phyloP scores from a whole-genome alignment of 768 basidiomycete genomes.

The Termitomyces sp. region DNA sequence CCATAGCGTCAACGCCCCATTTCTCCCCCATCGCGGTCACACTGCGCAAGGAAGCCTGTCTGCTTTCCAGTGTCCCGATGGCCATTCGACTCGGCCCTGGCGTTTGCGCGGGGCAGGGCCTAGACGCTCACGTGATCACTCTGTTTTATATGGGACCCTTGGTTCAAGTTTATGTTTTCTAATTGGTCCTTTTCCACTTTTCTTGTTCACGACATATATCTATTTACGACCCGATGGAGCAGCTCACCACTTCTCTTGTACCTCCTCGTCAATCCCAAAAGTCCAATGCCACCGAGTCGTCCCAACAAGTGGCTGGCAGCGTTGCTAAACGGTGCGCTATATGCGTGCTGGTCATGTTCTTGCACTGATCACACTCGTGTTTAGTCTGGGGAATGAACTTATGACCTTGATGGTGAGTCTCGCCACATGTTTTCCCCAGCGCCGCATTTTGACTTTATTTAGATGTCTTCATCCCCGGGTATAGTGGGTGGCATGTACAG shows the following conservation, averaged over 20 bases:
- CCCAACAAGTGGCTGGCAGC: conserved; percentile 61
- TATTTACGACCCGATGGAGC: conserved; percentile 51
- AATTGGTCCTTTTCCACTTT: conserved; percentile 14
- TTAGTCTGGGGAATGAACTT: conserved; percentile 73
- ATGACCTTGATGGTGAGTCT: conserved; percentile 81
- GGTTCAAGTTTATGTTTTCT: conserved; percentile 10
- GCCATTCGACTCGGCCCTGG: neutral
- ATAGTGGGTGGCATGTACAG: conserved; percentile 50
- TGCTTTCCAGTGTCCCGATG: neutral
- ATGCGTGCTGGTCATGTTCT: conserved; percentile 3
- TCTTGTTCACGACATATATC: conserved; percentile 12
- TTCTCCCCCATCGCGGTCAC: neutral
- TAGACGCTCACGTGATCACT: conserved; percentile 8
- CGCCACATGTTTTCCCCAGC: neutral
- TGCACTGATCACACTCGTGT: neutral
- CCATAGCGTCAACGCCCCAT: neutral
- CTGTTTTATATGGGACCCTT: neutral
- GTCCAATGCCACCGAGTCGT: conserved; percentile 43
- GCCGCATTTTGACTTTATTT: neutral
- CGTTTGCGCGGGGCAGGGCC: neutral
- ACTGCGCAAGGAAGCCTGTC: no score
- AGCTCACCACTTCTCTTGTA: conserved; percentile 60
- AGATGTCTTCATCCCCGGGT: conserved; percentile 90
- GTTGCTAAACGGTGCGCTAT: conserved; percentile 72
- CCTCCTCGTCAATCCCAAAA: conserved; percentile 57